Base-by-base conservation (phyloP, 1,284 basidiomycete species). In the Apiotrichum sp. region DNA sequence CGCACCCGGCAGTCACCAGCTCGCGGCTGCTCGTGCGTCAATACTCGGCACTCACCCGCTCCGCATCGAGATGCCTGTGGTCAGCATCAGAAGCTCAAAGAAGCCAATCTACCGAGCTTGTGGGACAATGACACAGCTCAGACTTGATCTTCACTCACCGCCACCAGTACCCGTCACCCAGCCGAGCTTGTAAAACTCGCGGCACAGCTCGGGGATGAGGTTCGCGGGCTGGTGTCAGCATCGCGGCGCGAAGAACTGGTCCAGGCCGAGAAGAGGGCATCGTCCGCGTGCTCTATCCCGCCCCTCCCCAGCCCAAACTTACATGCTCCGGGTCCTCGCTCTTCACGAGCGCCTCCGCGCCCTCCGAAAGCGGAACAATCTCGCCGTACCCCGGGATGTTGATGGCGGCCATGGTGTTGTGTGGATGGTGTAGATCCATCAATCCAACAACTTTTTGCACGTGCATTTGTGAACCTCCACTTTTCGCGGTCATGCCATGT, bases 151-250 rank as follows among this genome's bases (percentile, higher is more conserved):
- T 13, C 36, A 70, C 49, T 50, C 49, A 50, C 49, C 73, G 35
- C 77, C 79, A 36, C 81, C 81, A 4, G 81, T 82, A 8, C 82
- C 82, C 3, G 81, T 83, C 35, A 83, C 82, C 82, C 82, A 83
- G 22, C 82, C 82, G 39, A 82, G 76, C 53, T 82, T 75, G 65
- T 79, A 78, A 67, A 78, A 78, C 46, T 74, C 73, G 40, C 72
- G 78, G 69, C 87, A 89, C 2, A 89, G 79, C 66, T 86, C 85
- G 44, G 86, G 85, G 52, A 90, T 90, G 61, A 90, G 79, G 71
- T 88, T 89, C n/a, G 88, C 88, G 31, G 88, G 88, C 85, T 89
- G 68, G 10, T 3, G 40, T 53, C 33, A 52, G 51, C 29, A 7
- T 22, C 39, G 22, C 22, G 22, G 22, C 22, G 22, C 22, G 22